A percentile compares a stretch with the other conserved stretches of the same genome.
These are phyloP conservation scores for Pseudognaphalium luteoalbum DNA, from an alignment of 129 eudicot species.

Conservation along the genomic window DNA sequence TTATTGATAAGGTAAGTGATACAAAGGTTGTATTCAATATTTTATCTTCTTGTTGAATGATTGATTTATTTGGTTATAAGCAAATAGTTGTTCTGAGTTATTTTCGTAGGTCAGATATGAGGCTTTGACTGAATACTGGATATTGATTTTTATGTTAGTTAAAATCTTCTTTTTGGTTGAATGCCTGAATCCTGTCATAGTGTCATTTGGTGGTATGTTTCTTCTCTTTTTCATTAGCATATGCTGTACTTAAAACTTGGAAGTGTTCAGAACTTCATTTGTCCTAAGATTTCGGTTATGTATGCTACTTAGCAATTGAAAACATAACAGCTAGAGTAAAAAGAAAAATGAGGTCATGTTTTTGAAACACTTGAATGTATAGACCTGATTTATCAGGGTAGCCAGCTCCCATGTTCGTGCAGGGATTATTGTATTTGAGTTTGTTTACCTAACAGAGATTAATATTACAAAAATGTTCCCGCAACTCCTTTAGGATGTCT, in stretches of 20 bases:
- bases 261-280: neutral
- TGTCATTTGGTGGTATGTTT: conserved; percentile 14
- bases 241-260: neutral
- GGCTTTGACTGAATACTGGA: conserved; percentile 24
- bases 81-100: conserved; percentile 22
- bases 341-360: neutral
- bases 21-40: conserved; percentile 20
- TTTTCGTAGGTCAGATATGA: conserved; percentile 29
- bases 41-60: conserved; percentile 25
- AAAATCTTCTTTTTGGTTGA: conserved; percentile 24
- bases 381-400: neutral
- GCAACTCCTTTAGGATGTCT: neutral
- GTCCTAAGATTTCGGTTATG: neutral
- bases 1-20: conserved; percentile 26
- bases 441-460: neutral
- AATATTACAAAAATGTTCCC: neutral
- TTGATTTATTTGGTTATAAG: conserved; percentile 25
- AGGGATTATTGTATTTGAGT: conserved; percentile 1
- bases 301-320: conserved; percentile 2
- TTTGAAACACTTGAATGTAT: neutral
- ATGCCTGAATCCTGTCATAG: conserved; percentile 13
- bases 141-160: conserved; percentile 19
- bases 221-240: neutral
- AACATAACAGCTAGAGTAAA: neutral
- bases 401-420: neutral